phyloP scores from a whole-genome alignment of 2,329 filamentous ascomycete genomes.

The Claviceps sp. region DNA sequence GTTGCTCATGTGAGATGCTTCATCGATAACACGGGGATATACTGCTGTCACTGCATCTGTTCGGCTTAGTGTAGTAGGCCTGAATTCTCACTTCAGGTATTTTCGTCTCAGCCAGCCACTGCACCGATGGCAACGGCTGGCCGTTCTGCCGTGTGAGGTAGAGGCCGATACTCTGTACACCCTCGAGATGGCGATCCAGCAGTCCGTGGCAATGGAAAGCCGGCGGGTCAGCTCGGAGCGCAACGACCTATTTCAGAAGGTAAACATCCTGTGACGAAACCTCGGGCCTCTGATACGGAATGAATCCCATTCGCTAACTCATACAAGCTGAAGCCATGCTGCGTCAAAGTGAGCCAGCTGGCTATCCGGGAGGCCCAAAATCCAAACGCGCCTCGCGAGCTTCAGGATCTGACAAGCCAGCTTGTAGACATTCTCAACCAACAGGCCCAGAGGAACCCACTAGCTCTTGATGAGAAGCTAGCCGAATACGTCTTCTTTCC shows the following conservation, averaged over 20 bases:
- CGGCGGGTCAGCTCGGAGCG: conserved; percentile 10
- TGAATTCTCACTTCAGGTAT: neutral
- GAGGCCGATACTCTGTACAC: neutral
- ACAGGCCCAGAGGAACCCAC: conserved; percentile 29
- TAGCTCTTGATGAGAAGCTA: conserved; percentile 60
- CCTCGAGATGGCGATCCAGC: neutral
- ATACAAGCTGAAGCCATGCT: conserved; percentile 46
- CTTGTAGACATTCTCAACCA: conserved; percentile 32
- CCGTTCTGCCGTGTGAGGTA: conserved; percentile 2
- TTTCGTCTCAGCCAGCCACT: neutral
- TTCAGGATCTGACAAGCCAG: conserved; percentile 31
- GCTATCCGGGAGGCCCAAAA: conserved; percentile 35
- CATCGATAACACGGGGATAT: neutral
- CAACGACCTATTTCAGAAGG: conserved; percentile 25
- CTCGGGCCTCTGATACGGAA: neutral
- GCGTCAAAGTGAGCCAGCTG: conserved; percentile 45
- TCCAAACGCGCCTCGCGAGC: conserved; percentile 25
- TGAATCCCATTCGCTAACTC: conserved; percentile 2
- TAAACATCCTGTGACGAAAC: conserved; percentile 5
- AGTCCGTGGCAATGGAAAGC: conserved; percentile 8
- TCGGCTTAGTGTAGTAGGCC: no score
- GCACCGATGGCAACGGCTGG: neutral
- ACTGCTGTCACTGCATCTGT: neutral
- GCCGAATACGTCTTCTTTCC: conserved; percentile 95
- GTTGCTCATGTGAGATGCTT: neutral